Evolutionary conservation across 1,284 basidiomycete genomes (phyloP), one percentile per base, ranked within the genome.

Genomic region (Earliella scabrosa): DNA sequence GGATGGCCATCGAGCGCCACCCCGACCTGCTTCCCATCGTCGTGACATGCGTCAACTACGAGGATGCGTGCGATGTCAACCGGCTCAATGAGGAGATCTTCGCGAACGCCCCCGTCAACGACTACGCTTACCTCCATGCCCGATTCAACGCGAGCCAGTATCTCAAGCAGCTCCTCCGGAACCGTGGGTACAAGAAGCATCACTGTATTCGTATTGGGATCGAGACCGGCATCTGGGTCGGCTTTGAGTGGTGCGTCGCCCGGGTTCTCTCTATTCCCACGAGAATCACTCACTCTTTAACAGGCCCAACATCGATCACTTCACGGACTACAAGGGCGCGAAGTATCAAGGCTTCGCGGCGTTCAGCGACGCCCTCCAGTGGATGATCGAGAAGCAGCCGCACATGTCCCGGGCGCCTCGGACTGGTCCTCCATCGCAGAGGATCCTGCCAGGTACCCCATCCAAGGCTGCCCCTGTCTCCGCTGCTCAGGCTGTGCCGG

Each of bases 11-110:
- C n/a, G n/a, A n/a, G n/a, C n/a, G n/a, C n/a, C n/a, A n/a, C n/a
- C n/a, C n/a, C n/a, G n/a, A n/a, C 2, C 35, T 40, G 2, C 21
- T 52, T n/a, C 51, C 51, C 10, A 45, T 52, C 18, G 51, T 52
- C 13, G 35, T 52, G 13, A 31, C 34, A 9, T 46, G 44, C 29
- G 32, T 26, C 16, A 39, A 5, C 4, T 11, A 20, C 27, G 39
- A 35, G 13, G 32, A 52, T 27, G 51, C 51, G 2, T 8, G 23
- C 13, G 20, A 7, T 1, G 34, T 52, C 20, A 27, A 52, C 27
- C 8, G 4, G 5, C 51, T 52, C 26, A 52, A 52, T 20, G 3
- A 1, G n/a, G 36, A 26, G 9, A 18, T 52, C 9, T 45, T 40
- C 23, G 8, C 2, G n/a, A 13, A 21, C 10, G 11, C 40, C 34